A percentile compares a stretch with the other conserved stretches of the same genome.
phyloP scores from a whole-genome alignment of 306 rosid genomes.

The Quercus glauca region DNA sequence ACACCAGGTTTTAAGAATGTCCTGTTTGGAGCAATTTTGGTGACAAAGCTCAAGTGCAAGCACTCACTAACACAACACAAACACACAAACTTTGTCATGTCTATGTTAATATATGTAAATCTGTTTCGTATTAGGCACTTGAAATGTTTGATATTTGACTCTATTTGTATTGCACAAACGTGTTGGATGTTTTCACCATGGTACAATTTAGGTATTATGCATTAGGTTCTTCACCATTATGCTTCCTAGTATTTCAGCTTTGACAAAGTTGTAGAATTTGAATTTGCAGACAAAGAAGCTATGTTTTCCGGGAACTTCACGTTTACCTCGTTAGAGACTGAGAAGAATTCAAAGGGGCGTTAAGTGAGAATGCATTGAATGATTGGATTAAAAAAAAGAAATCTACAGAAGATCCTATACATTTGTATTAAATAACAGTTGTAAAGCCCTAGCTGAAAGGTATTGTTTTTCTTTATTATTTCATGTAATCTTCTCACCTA shows the following conservation, averaged over 20 bases:
- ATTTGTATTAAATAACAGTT: slow-evolving; percentile 3
- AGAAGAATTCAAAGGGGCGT: slow-evolving; percentile 22
- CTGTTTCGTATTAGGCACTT: not conserved
- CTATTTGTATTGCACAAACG: not conserved
- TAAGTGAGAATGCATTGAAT: slow-evolving; percentile 21
- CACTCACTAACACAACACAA: not conserved
- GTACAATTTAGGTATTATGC: too few species aligned
- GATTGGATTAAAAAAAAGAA: not conserved
- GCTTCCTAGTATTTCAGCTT: slow-evolving; percentile 12
- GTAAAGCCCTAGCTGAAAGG: slow-evolving; percentile 11
- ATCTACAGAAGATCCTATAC: not conserved
- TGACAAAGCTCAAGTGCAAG: not conserved
- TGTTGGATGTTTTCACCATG: not conserved
- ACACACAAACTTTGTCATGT: not conserved
- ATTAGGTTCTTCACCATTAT: too few species aligned
- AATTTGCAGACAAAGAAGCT: slow-evolving; percentile 78
- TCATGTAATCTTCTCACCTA: not conserved
- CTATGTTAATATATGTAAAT: not conserved
- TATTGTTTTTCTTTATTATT: not conserved
- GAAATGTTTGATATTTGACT: not conserved
- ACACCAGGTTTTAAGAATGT: not conserved
- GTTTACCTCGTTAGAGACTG: slow-evolving; percentile 61
- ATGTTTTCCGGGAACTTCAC: slow-evolving; percentile 73
- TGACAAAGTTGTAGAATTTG: slow-evolving; percentile 31
- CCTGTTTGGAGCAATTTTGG: not conserved